Evolutionary conservation across 179 eudicot species (phyloP).

Genomic region (Carnegiea gigantea): DNA sequence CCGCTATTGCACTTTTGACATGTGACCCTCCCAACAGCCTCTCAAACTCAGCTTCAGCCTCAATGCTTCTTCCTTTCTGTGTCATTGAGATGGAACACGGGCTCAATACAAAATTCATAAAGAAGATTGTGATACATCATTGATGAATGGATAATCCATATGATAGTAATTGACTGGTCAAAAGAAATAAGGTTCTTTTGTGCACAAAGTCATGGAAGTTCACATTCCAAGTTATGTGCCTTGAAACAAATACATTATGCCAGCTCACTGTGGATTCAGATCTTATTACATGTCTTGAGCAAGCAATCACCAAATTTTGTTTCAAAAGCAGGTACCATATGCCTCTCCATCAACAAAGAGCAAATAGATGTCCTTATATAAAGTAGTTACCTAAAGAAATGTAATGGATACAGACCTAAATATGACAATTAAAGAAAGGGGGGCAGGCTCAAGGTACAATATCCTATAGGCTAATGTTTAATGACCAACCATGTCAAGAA

Average conservation of each 20-base stretch:
- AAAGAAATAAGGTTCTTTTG: neutral
- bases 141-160: neutral
- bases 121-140: neutral
- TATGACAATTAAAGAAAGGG: too few species aligned
- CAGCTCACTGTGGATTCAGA: neutral
- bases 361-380: neutral
- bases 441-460: neutral
- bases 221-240: neutral
- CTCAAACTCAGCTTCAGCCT: conserved; percentile 78
- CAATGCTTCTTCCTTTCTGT: conserved; percentile 77
- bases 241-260: neutral
- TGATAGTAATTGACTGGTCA: neutral
- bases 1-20: conserved; percentile 73
- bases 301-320: neutral
- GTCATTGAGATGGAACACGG: conserved; percentile 19
- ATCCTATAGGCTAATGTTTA: neutral
- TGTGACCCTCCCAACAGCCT: conserved; percentile 68
- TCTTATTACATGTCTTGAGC: neutral
- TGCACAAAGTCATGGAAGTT: neutral
- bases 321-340: neutral
- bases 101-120: conserved; percentile 11
- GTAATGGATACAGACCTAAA: neutral
- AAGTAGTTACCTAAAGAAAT: neutral
- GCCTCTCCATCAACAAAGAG: neutral
- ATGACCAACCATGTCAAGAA: neutral